Base-by-base conservation (phyloP, 2,329 filamentous ascomycete genomes). In the Phyllachora maydis region DNA sequence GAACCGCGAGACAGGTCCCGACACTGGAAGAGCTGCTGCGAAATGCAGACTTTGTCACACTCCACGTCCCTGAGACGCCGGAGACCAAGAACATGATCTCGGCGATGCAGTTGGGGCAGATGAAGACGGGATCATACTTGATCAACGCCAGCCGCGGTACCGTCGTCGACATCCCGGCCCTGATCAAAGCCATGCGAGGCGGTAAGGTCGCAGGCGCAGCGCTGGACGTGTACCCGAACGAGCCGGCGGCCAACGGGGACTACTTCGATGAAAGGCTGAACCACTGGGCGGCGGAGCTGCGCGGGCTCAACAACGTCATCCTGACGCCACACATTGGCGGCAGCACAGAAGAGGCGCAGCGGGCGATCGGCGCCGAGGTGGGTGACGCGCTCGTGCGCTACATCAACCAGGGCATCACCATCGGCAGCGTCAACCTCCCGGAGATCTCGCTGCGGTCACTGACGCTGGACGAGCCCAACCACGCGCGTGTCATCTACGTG, bases 291-390 rank as follows among this genome's bases (percentile, higher is more conserved):
- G 71, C 83, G 40, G 83, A 93, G 30, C 65, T 98, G 22, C 69
- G 79, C 25, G 64, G 64, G 24, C 56, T 95, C 29, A 88, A 73
- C 52, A 98, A 98, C 53, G 59, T 98, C 35, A 91, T 98, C 36
- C 60, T 98, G 23, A 92, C 85, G 2, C 88, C 88, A 12, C 88
- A 98, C 47, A 95, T 98, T 41, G 88, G 88, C 37, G 88, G 88
- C 26, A 92, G 81, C 49, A 98, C 88, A 1, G 88, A 98, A 51
- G 88, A 98, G 52, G 88, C 88, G 4, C 88, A 98, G 54, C 73
- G 78, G 28, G 85, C 88, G 10, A 98, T 98, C 44, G 88, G 88
- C 36, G 64, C 90, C 20, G 88, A 98, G 58, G 88, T 98, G 28
- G 70, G 66, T 32, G 74, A 88, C 22, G 77, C 83, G 19, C 58